Evolutionary conservation across 805 yeast species (phyloP).

Genomic region (Diddensiella transvaalensis): DNA sequence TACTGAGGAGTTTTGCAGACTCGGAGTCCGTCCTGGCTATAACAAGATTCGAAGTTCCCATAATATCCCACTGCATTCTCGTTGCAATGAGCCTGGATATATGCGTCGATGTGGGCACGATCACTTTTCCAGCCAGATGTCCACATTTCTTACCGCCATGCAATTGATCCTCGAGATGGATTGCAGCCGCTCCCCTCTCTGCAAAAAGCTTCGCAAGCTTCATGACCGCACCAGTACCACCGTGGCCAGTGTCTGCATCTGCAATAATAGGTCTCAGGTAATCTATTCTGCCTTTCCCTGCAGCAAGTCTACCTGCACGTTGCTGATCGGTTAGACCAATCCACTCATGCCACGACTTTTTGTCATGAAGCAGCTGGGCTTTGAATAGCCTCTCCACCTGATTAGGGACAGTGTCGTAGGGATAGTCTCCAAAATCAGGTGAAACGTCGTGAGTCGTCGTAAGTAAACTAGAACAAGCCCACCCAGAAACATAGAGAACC

Average conservation of each 20-base stretch:
- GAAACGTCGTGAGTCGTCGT: conserved; percentile 62
- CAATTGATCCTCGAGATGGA: conserved; percentile 60
- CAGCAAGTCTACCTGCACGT: conserved; percentile 24
- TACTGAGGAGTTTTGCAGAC: conserved; percentile 48
- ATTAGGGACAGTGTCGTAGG: conserved; percentile 66
- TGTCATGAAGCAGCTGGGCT: conserved; percentile 57
- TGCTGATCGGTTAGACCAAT: conserved; percentile 26
- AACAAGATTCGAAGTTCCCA: conserved; percentile 54
- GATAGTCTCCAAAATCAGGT: conserved; percentile 67
- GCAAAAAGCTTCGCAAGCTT: conserved; percentile 62
- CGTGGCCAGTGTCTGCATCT: conserved; percentile 67
- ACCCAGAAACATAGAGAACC: conserved; percentile 55
- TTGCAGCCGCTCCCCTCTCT: conserved; percentile 65
- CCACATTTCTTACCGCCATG: conserved; percentile 68
- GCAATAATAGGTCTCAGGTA: conserved; percentile 61
- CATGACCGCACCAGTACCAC: conserved; percentile 60
- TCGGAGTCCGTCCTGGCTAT: conserved; percentile 63
- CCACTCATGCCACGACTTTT: conserved; percentile 45
- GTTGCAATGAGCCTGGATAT: conserved; percentile 53
- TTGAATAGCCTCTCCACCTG: conserved; percentile 57
- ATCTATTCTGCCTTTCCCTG: conserved; percentile 37
- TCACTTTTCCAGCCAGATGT: conserved; percentile 57
- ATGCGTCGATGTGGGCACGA: conserved; percentile 58
- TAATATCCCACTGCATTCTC: conserved; percentile 61
- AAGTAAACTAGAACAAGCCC: conserved; percentile 56